Percentiles rank a stretch among this genome's conserved stretches.
Evolutionary conservation across 192 early-diverging fungal genomes (phyloP).

Genomic region (Nowakowskiella sp.): DNA sequence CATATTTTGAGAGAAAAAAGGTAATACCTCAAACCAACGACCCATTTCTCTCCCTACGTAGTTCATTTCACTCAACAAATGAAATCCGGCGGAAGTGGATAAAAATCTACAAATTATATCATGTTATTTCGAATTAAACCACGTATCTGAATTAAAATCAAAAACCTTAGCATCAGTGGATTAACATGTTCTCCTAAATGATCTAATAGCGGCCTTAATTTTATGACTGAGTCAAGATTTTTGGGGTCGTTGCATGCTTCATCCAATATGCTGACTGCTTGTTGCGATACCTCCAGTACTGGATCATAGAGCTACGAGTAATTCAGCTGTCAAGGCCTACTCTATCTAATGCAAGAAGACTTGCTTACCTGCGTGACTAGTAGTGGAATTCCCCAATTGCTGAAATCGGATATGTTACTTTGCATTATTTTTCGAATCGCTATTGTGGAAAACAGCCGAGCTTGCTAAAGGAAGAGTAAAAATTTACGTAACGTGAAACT

Average conservation of each 20-base stretch:
- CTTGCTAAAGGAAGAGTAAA: constrained; percentile 26
- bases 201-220: constrained; percentile 61
- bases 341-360: neutral
- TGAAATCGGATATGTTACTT: constrained; percentile 47
- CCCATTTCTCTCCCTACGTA: constrained; percentile 72
- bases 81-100: constrained; percentile 62
- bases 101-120: constrained; percentile 37
- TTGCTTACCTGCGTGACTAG: constrained; percentile 53
- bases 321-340: neutral
- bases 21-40: constrained; percentile 69
- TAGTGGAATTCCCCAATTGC: constrained; percentile 64
- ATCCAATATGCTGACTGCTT: constrained; percentile 60
- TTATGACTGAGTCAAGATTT: constrained; percentile 64
- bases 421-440: constrained; percentile 59
- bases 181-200: constrained; percentile 64
- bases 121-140: neutral
- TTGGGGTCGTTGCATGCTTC: constrained; percentile 54
- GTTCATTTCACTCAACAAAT: constrained; percentile 57
- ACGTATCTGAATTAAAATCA: constrained; percentile 2
- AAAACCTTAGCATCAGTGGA: constrained; percentile 51
- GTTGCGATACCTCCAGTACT: constrained; percentile 58
- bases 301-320: constrained; percentile 64
- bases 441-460: constrained; percentile 67
- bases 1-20: neutral
- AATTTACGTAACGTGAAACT: neutral